Evolutionary conservation across 2,329 filamentous ascomycete genomes (phyloP), one percentile per base, ranked within the genome.

Genomic region (Exophiala xenobiotica): DNA sequence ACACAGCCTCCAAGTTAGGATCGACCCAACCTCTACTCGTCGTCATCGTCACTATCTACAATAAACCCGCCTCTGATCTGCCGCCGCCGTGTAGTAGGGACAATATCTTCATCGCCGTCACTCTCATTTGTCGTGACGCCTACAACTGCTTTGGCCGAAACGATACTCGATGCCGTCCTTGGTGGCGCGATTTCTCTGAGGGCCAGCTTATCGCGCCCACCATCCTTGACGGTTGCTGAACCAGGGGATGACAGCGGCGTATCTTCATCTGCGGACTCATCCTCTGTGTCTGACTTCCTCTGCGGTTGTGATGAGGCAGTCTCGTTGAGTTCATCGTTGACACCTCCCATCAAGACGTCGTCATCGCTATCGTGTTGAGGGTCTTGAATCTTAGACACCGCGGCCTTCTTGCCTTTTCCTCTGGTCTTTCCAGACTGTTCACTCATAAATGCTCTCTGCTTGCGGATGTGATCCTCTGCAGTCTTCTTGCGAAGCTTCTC

Each of bases 401-500:
- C 26, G 18, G 19, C 18, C 23, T 57, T 59, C 39, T 51, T 46
- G n/a, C 44, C 23, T 27, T 51, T 50, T 4, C 31, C 31, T 14
- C 18, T 35, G 26, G 23, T 31, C 18, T 45, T 37, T 8, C 37
- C 16, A 12, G 51, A 31, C 41, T 45, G 31, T 19, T 40, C 45
- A 29, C 22, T 31, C 29, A 40, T 14, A 16, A 68, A 71, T 29
- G 74, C 67, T 47, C 81, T 58, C 4, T 75, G 74, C 44, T 75
- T 73, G 49, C 73, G 72, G 51, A 81, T 74, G 12, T 73, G 31
- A 35, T 71, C 24, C 73, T 68, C 22, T 70, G 70, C 45, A 78
- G 79, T 41, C 78, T 78, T 35, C 57, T 81, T 77, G 42, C 87
- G 76, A 53, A 86, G 76, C 58, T 78, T 73, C 67, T 85, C 83